These are phyloP conservation scores for Bolboschoenoplectus hybrid DNA, from an alignment of 202 grass and related monocot genomes.

Conservation along the genomic window DNA sequence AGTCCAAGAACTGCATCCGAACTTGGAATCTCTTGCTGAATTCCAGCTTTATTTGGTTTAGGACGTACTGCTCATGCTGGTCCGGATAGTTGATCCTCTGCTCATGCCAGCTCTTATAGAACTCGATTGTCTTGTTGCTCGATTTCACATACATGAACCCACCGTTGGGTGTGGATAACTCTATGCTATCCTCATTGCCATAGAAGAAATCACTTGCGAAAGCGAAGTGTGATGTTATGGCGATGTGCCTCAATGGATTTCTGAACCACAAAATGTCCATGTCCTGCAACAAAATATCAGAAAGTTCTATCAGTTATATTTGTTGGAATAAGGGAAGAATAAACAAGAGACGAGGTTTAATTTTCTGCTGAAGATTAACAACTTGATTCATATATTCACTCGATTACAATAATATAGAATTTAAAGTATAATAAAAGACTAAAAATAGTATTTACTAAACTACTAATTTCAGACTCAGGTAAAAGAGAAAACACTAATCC, in stretches of 20 bases:
- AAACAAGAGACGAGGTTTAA: too few relatives aligned
- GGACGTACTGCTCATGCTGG: slow-evolving; percentile 57
- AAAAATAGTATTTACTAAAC: too few relatives aligned
- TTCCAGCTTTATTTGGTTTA: slow-evolving; percentile 36
- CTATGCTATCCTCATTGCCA: slow-evolving; percentile 54
- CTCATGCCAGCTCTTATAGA: slow-evolving; percentile 60
- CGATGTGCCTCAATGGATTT: slow-evolving; percentile 66
- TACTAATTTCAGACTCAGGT: too few relatives aligned
- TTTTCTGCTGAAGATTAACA: too few relatives aligned
- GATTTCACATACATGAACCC: slow-evolving; percentile 72
- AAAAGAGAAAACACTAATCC: too few relatives aligned
- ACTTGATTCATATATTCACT: too few relatives aligned
- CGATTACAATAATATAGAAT: too few relatives aligned
- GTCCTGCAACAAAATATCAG: slow-evolving; percentile 39
- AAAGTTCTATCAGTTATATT: neutral
- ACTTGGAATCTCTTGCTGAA: slow-evolving; percentile 43
- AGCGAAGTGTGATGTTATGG: slow-evolving; percentile 49
- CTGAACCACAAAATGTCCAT: slow-evolving; percentile 80
- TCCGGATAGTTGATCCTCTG: slow-evolving; percentile 41
- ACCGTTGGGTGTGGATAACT: slow-evolving; percentile 52
- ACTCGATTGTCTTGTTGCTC: slow-evolving; percentile 49
- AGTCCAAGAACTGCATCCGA: slow-evolving; percentile 66
- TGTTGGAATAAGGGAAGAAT: too few relatives aligned
- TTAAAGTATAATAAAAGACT: too few relatives aligned
- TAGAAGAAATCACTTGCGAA: slow-evolving; percentile 68